These are phyloP conservation scores for Boeremia lycopersici DNA, from an alignment of 2,329 filamentous ascomycete species.

Conservation along the genomic window DNA sequence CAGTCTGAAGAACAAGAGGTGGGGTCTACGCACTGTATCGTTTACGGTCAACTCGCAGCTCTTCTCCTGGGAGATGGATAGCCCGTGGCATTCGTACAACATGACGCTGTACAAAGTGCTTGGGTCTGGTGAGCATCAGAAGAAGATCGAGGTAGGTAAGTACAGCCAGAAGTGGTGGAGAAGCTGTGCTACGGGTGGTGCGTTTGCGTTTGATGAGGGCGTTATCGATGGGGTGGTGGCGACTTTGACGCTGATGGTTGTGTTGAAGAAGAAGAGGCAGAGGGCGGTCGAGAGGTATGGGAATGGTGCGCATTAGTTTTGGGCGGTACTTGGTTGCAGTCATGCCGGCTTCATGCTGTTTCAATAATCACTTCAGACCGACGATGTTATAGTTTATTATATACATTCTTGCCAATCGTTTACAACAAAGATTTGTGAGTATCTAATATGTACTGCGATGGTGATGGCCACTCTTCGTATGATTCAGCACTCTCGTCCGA, in stretches of 20 bases:
- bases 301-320: neutral
- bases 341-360: too few species aligned
- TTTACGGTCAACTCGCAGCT: neutral
- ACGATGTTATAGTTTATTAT: too few species aligned
- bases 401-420: too few species aligned
- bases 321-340: neutral
- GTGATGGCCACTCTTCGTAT: too few species aligned
- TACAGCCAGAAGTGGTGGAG: slow-evolving; percentile 2
- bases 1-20: neutral
- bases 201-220: neutral
- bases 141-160: neutral
- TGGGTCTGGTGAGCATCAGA: neutral
- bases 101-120: neutral
- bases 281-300: neutral
- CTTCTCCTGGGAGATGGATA: neutral
- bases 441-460: too few species aligned
- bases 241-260: neutral
- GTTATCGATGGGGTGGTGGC: neutral
- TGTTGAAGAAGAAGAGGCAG: slow-evolving; percentile 1
- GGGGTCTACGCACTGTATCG: neutral
- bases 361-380: too few species aligned
- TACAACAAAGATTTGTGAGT: too few species aligned
- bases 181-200: neutral
- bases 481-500: too few species aligned
- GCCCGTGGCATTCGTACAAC: neutral